phyloP scores from a whole-genome alignment of 768 basidiomycete genomes.

The Suillus ampliporus region DNA sequence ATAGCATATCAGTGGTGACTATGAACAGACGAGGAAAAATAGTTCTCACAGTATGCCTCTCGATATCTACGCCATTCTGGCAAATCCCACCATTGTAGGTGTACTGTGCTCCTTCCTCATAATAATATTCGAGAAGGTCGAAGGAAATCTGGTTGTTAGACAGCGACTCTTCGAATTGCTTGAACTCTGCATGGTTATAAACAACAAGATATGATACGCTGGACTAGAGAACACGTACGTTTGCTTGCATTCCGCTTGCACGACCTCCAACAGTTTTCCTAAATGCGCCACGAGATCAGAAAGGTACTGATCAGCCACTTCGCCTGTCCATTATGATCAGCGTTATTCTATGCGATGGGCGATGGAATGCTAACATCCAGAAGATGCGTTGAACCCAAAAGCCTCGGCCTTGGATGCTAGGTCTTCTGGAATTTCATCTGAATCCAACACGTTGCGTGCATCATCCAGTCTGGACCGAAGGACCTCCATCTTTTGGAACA shows the following conservation, averaged over 20 bases:
- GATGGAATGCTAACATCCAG: neutral
- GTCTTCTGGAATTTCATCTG: neutral
- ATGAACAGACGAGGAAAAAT: neutral
- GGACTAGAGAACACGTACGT: neutral
- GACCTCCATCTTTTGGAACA: constrained; percentile 1
- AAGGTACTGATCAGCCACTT: neutral
- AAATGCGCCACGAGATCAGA: neutral
- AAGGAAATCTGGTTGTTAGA: constrained; percentile 3
- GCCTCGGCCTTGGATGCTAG: neutral
- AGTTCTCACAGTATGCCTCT: neutral
- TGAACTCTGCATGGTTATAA: neutral
- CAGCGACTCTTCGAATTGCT: neutral
- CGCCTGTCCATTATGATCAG: neutral
- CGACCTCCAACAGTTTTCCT: constrained; percentile 2
- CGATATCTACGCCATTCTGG: neutral
- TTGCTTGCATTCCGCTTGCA: constrained; percentile 1
- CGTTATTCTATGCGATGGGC: neutral
- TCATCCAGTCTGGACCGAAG: constrained; percentile 2
- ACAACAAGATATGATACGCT: neutral
- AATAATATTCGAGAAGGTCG: constrained; percentile 8
- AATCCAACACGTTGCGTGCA: neutral
- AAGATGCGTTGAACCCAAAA: neutral
- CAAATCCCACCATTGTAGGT: neutral
- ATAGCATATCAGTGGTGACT: neutral
- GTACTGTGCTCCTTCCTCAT: neutral